Evolutionary conservation across 495 filamentous ascomycete genomes (phyloP).

Genomic region (Xylaria cubensis): DNA sequence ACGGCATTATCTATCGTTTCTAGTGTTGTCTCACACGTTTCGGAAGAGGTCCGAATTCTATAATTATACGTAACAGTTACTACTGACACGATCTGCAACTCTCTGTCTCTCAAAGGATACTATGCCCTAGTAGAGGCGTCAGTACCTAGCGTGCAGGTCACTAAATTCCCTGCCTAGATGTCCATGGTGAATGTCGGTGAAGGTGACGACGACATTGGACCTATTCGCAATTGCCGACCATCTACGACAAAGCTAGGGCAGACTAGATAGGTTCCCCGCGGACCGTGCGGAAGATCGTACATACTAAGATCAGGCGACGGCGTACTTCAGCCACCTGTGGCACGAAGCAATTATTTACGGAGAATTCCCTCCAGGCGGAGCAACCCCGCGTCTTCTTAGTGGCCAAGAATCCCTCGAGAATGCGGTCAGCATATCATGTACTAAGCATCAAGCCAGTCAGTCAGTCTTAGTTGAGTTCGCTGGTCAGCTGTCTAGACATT

Average conservation of each 20-base stretch:
- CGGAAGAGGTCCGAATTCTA: not conserved
- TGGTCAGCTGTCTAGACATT: conserved; percentile 11
- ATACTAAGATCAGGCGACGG: not conserved
- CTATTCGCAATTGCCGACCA: not conserved
- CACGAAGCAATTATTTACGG: not conserved
- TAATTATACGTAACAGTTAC: not conserved
- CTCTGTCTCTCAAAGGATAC: not conserved
- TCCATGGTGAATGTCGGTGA: not conserved
- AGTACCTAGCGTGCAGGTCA: not conserved
- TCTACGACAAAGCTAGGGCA: not conserved
- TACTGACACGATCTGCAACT: not conserved
- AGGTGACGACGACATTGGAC: conserved; percentile 7
- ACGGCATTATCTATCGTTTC: not conserved
- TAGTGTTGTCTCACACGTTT: not conserved
- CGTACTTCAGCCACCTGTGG: conserved; percentile 15
- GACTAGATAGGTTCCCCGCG: not conserved
- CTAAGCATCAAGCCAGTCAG: not conserved
- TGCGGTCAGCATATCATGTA: conserved; percentile 19
- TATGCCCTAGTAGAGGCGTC: not conserved
- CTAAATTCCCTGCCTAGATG: not conserved
- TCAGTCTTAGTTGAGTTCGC: not conserved
- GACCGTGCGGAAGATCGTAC: conserved; percentile 9
- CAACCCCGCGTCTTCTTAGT: conserved; percentile 4
- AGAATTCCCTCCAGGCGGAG: conserved; percentile 10
- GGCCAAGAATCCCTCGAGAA: not conserved